Conservation (phyloP, 2,329 filamentous ascomycete genomes). For the Bisporella sp. region DNA sequence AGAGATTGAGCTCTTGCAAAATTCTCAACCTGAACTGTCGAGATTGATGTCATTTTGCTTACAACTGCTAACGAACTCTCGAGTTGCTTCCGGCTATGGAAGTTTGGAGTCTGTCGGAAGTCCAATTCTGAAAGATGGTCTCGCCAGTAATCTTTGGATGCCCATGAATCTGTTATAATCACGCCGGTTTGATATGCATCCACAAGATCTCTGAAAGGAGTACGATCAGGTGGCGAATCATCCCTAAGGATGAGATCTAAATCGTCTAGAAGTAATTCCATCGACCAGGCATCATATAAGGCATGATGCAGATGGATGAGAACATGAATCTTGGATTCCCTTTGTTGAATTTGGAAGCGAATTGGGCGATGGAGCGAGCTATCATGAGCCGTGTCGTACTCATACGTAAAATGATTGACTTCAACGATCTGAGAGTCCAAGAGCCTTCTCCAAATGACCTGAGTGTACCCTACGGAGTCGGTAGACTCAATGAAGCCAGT, state of each 20-base stretch:
- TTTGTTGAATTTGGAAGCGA: constrained; percentile 44
- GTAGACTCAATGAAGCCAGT: constrained; percentile 61
- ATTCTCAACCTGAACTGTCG: constrained; percentile 17
- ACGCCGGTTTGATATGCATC: constrained; percentile 35
- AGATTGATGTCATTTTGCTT: constrained; percentile 26
- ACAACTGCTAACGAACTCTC: constrained; percentile 22
- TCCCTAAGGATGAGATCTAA: constrained; percentile 40
- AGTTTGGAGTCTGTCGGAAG: constrained; percentile 49
- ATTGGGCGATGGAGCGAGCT: constrained; percentile 45
- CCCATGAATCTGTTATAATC: constrained; percentile 27
- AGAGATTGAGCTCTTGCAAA: constrained; percentile 17
- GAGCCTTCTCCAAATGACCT: constrained; percentile 56
- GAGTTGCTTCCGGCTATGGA: constrained; percentile 35
- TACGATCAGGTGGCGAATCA: constrained; percentile 29
- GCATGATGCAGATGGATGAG: constrained; percentile 65
- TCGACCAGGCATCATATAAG: constrained; percentile 89
- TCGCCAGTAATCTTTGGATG: constrained; percentile 61
- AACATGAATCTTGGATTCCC: constrained; percentile 20
- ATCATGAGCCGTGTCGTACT: constrained; percentile 30
- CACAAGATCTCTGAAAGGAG: constrained; percentile 55
- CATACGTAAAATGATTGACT: constrained; percentile 32
- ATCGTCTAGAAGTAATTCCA: constrained; percentile 67
- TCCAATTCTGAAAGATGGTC: constrained; percentile 53
- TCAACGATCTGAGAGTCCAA: constrained; percentile 31
- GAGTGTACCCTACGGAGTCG: constrained; percentile 42